phyloP scores from a whole-genome alignment of 495 filamentous ascomycete species.

The Trichoderma gamsii region DNA sequence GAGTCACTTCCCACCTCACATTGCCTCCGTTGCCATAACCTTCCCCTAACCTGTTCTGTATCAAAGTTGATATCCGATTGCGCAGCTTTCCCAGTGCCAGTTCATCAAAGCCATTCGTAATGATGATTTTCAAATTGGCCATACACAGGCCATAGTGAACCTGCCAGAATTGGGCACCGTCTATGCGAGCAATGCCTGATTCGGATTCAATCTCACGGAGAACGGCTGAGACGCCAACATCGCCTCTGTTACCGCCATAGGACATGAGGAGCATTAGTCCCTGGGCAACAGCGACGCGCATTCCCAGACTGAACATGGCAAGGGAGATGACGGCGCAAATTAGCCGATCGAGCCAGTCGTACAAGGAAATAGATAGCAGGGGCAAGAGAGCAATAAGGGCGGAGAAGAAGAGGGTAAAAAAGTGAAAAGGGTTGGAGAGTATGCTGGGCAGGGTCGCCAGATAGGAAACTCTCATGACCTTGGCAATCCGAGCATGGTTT shows the following conservation, averaged over 20 bases:
- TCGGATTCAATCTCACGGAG: slow-evolving; percentile 80
- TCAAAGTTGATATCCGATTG: slow-evolving; percentile 65
- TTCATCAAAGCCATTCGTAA: slow-evolving; percentile 52
- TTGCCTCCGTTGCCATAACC: slow-evolving; percentile 74
- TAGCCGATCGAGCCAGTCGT: slow-evolving; percentile 72
- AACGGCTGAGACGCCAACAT: slow-evolving; percentile 61
- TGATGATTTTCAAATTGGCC: slow-evolving; percentile 81
- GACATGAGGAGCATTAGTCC: slow-evolving; percentile 94
- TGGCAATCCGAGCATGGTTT: slow-evolving; percentile 91
- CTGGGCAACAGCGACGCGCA: slow-evolving; percentile 72
- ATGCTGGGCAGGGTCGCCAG: slow-evolving; percentile 72
- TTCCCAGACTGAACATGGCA: slow-evolving; percentile 80
- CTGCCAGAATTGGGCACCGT: slow-evolving; percentile 95
- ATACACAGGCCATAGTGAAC: slow-evolving; percentile 95
- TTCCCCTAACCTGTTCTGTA: slow-evolving; percentile 80
- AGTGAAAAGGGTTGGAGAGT: slow-evolving; percentile 86
- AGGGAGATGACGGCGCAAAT: slow-evolving; percentile 73
- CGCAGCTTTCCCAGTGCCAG: slow-evolving; percentile 62
- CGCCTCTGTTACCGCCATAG: slow-evolving; percentile 42
- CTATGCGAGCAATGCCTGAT: slow-evolving; percentile 64
- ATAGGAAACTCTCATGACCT: slow-evolving; percentile 68
- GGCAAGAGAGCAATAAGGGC: slow-evolving; percentile 76
- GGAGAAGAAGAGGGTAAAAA: slow-evolving; percentile 83
- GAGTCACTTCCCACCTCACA: slow-evolving; percentile 79
- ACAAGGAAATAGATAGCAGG: slow-evolving; percentile 66